These are phyloP conservation scores for Ogataea pini DNA, from an alignment of 805 yeast genomes.

Conservation along the genomic window DNA sequence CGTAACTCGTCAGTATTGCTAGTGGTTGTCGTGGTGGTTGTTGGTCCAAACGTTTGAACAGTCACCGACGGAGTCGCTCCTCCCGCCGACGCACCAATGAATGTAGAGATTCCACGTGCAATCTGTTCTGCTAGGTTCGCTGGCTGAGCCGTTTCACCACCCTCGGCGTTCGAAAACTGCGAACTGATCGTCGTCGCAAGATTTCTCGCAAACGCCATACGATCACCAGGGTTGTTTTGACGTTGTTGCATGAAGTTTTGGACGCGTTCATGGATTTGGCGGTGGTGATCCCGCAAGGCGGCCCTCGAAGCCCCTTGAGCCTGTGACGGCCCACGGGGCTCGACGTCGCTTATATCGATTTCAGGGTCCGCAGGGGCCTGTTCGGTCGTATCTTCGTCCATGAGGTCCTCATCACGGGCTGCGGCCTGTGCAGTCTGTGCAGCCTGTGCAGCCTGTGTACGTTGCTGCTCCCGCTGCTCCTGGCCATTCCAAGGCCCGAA, in stretches of 20 bases:
- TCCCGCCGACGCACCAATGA: slow-evolving; percentile 12
- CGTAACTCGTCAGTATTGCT: neutral
- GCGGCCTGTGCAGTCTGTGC: neutral
- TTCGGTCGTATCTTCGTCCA: slow-evolving; percentile 22
- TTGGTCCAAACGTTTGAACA: slow-evolving; percentile 4
- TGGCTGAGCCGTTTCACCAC: neutral
- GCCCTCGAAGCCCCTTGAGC: neutral
- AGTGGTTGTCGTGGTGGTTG: slow-evolving; percentile 1
- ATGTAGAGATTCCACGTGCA: slow-evolving; percentile 20
- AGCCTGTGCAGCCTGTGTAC: slow-evolving; percentile 8
- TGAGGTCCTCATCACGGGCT: slow-evolving; percentile 6
- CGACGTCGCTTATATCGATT: slow-evolving; percentile 14
- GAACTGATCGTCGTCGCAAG: slow-evolving; percentile 18
- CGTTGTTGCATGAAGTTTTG: slow-evolving; percentile 17
- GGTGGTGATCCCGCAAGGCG: slow-evolving; percentile 9
- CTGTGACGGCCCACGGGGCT: slow-evolving; percentile 2
- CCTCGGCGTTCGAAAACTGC: slow-evolving; percentile 7
- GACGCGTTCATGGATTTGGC: slow-evolving; percentile 18
- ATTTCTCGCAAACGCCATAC: slow-evolving; percentile 17
- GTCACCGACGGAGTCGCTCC: slow-evolving; percentile 9
- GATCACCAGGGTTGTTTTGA: slow-evolving; percentile 6
- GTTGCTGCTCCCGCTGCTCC: neutral
- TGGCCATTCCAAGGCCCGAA: slow-evolving; percentile 9
- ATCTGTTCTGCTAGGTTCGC: slow-evolving; percentile 20
- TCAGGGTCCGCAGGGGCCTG: slow-evolving; percentile 10